Evolutionary conservation across 2,329 filamentous ascomycete species (phyloP), one percentile per base, ranked within the genome.

Genomic region (Neonectria ditissima): DNA sequence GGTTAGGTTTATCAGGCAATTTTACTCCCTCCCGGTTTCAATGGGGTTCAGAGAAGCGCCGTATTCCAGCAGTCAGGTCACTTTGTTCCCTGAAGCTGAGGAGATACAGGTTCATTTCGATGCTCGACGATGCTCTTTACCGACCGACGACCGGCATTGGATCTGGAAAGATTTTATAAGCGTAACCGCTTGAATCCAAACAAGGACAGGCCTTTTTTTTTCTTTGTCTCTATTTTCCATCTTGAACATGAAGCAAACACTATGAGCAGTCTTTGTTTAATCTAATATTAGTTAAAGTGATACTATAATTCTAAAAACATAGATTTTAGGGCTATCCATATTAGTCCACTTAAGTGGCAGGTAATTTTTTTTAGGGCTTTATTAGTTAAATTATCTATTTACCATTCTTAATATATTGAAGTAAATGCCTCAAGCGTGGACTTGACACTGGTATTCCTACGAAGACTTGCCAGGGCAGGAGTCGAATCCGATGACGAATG

Each of bases 21-120:
- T 50, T 20, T 13, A n/a, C n/a, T 13, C 26, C 7, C 9, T 5
- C 5, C 45, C 26, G 3, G 8, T 10, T 30, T 5, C 26, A 20
- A 50, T 10, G 26, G n/a, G 26, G 26, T 7, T 26, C 26, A 20
- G 45, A 30, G 26, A 30, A 13, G 45, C 26, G 45, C 45, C 45
- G 45, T 32, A 28, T 26, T 50, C 45, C 26, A 50, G 10, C 26
- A 26, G 26, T 32, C 45, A 50, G 45, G 45, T 20, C 45, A 32
- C 10, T 50, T 26, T 30, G n/a, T 50, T 50, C 14, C 26, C 45
- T n/a, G 14, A 47, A 47, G 45, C 30, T 24, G 45, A 50, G 45
- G 45, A 50, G n/a, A 20, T 8, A n/a, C 5, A 14, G 45, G 26
- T 30, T 50, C 45, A 26, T 32, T 18, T 50, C 45, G 16, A 30